Base-by-base conservation (phyloP, 768 basidiomycete species). In the Naganishia kalamii region DNA sequence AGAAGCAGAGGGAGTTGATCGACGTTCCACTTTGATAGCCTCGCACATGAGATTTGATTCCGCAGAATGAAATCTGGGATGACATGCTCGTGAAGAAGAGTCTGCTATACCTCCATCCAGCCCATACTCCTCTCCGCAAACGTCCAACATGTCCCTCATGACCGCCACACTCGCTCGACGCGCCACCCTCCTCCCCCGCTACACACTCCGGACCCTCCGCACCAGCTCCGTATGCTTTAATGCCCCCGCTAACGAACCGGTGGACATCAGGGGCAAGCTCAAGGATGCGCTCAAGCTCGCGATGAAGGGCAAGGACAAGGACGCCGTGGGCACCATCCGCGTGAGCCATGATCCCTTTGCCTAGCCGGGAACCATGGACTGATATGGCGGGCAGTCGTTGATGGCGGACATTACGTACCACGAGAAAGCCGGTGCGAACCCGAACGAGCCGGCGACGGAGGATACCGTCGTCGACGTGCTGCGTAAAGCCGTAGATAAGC, bases 261-360 rank as follows among this genome's bases (percentile, higher is more conserved):
- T 44, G 0, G 65, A 69, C 1, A 60, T 77, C 23, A 71, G 74
- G 54, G 37, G 60, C 17, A 65, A 62, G n/a, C 64, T 78, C n/a
- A 69, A 75, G 51, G 68, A 72, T 61, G 77, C 74, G 3, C 65
- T 78, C 43, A 78, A 78, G 66, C 60, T 71, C 17, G 75, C 77
- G 19, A 78, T 78, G 77, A 78, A 78, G 62, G 62, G 71, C 0
- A 72, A 69, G 37, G 72, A 78, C 40, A 69, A 67, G 60, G 72
- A 71, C 30, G 71, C 70, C 21, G 63, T 72, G 15, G 67, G 69
- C 0, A 68, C 64, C 52, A 66, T 77, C 67, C 71, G 76, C 70
- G 77, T 75, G 49, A 37, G 71, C 60, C 5, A n/a, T 29, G 46
- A 41, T 40, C 32, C 10, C 60, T 40, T 13, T 21, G 23, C 4